phyloP scores from a whole-genome alignment of 495 filamentous ascomycete genomes.

The Neurospora sp. region DNA sequence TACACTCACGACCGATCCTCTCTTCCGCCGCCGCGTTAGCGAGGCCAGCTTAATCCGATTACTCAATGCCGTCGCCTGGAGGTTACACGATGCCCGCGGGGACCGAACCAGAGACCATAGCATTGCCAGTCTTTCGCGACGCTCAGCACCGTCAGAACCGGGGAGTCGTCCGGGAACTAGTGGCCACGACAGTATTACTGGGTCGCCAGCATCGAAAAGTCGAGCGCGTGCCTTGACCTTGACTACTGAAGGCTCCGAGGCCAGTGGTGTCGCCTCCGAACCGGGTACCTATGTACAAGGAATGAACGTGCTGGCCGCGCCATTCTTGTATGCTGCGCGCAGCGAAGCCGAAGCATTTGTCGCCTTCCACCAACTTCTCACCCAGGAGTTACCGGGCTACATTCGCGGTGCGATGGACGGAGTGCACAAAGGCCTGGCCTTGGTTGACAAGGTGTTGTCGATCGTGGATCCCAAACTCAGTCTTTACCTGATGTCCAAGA shows the following conservation, averaged over 20 bases:
- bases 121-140: constrained; percentile 18
- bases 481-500: constrained; percentile 69
- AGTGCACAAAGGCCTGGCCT: constrained; percentile 78
- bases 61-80: constrained; percentile 95
- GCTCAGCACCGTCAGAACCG: constrained; percentile 21
- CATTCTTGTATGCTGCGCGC: constrained; percentile 89
- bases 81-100: constrained; percentile 64
- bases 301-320: constrained; percentile 99
- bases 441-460: constrained; percentile 83
- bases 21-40: constrained; percentile 89
- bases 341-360: constrained; percentile 93
- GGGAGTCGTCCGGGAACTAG: constrained; percentile 16
- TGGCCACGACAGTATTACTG: constrained; percentile 23
- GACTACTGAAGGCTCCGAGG: constrained; percentile 49
- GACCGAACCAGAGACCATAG: constrained; percentile 25
- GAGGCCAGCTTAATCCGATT: constrained; percentile 92
- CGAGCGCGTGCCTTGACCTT: constrained; percentile 41
- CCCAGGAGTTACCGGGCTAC: constrained; percentile 83
- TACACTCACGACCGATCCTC: constrained; percentile 86
- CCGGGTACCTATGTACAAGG: constrained; percentile 90
- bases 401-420: constrained; percentile 95
- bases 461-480: constrained; percentile 87
- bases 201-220: constrained; percentile 37
- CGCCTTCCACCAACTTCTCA: constrained; percentile 81
- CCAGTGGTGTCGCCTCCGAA: constrained; percentile 35